Conservation (phyloP, 2,329 filamentous ascomycete genomes). For the Lasiodiplodia sp. region DNA sequence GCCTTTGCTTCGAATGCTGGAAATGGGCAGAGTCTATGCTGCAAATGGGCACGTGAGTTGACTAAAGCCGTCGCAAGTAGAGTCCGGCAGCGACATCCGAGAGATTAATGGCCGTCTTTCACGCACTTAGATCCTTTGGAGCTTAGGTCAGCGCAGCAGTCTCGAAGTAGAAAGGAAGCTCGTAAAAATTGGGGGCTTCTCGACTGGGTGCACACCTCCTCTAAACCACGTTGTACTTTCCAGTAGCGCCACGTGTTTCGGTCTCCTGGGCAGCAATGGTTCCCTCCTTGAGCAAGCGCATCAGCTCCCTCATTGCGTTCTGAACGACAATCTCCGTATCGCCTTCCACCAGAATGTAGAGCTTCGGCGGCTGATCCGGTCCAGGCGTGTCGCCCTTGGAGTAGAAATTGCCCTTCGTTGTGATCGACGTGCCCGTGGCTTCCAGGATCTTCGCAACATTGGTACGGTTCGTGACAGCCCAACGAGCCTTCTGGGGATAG, state of each 20-base stretch:
- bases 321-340: constrained; percentile 94
- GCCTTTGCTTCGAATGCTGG: neutral
- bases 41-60: neutral
- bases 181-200: constrained; percentile 5
- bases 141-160: constrained; percentile 26
- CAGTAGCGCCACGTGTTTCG: constrained; percentile 78
- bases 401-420: constrained; percentile 95
- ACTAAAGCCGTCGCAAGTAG: neutral
- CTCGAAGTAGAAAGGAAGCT: constrained; percentile 1
- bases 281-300: constrained; percentile 85
- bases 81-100: neutral
- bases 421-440: constrained; percentile 92
- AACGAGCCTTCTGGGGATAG: constrained; percentile 97
- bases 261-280: constrained; percentile 88
- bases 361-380: constrained; percentile 78
- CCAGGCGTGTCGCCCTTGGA: constrained; percentile 79
- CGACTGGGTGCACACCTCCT: constrained; percentile 17
- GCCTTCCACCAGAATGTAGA: constrained; percentile 97
- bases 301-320: constrained; percentile 88
- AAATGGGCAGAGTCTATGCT: neutral
- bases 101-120: neutral
- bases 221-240: constrained; percentile 75
- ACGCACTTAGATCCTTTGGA: constrained; percentile 8
- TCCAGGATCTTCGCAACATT: constrained; percentile 99
- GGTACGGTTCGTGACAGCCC: constrained; percentile 97